Conservation (phyloP, 148 eudicot species). For the Camellia sinensis region DNA sequence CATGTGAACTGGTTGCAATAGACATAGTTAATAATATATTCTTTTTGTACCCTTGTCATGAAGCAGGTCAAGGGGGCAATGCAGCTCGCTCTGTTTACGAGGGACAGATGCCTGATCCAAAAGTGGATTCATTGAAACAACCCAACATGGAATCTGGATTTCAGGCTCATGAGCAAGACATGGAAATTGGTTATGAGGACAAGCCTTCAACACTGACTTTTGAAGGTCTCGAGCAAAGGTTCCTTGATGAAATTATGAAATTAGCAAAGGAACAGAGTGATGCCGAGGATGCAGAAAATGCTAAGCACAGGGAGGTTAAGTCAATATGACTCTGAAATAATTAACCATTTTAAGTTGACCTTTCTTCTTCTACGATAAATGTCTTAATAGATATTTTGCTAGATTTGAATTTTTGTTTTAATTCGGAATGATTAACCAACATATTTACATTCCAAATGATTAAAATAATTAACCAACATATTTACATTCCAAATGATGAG, state of each 20-base stretch:
- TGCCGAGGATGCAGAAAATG: conserved; percentile 58
- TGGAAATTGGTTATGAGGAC: conserved; percentile 57
- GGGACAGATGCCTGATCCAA: conserved; percentile 31
- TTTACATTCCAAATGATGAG: background rate
- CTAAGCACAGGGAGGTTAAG: conserved; percentile 63
- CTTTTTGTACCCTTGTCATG: background rate
- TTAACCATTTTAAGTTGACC: conserved; percentile 4
- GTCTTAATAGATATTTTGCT: background rate
- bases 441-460: background rate
- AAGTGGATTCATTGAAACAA: conserved; percentile 27
- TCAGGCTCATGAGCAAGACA: conserved; percentile 38
- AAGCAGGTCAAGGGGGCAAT: conserved; percentile 42
- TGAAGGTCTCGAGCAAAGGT: conserved; percentile 53
- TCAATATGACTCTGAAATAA: conserved; percentile 3
- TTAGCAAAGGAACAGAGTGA: conserved; percentile 51
- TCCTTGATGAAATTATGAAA: conserved; percentile 40
- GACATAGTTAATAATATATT: background rate
- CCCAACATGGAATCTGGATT: conserved; percentile 10
- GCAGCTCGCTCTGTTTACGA: conserved; percentile 30
- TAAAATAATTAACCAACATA: background rate
- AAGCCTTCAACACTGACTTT: conserved; percentile 33
- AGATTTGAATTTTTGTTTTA: background rate
- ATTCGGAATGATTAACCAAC: background rate
- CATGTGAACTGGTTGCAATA: background rate
- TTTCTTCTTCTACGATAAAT: conserved; percentile 2